phyloP scores from a whole-genome alignment of 192 early-diverging fungal species.

The Backusella tuberculispora region DNA sequence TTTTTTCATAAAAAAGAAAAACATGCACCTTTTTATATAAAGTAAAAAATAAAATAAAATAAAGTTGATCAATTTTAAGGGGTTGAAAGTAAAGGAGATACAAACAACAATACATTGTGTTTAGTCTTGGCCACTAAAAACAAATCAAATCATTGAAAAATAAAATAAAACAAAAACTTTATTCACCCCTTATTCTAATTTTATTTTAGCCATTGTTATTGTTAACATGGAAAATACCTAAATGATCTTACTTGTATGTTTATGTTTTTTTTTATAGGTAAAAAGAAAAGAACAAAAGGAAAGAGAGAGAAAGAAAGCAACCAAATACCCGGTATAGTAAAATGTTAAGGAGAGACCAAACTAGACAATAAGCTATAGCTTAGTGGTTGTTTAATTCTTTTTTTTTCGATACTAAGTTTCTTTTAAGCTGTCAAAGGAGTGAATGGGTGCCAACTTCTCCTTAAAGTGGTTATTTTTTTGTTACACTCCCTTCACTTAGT shows the following conservation, averaged over 20 bases:
- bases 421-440: constrained; percentile 15
- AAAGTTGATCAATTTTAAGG: constrained; percentile 18
- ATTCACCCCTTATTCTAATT: constrained; percentile 13
- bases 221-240: background rate
- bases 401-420: constrained; percentile 6
- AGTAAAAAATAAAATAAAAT: background rate
- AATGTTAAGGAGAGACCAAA: background rate
- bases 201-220: constrained; percentile 4
- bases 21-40: background rate
- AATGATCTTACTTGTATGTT: background rate
- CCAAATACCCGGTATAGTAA: too few species aligned
- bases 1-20: background rate
- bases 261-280: background rate
- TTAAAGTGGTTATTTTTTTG: background rate
- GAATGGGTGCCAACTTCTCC: background rate
- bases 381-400: background rate
- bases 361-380: background rate
- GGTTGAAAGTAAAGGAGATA: constrained; percentile 9
- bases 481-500: constrained; percentile 5
- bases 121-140: constrained; percentile 12
- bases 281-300: too few species aligned
- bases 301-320: too few species aligned
- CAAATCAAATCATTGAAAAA: background rate
- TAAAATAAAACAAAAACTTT: background rate
- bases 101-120: constrained; percentile 12